Evolutionary conservation across 495 filamentous ascomycete species (phyloP).

Genomic region (Neurospora terricola): DNA sequence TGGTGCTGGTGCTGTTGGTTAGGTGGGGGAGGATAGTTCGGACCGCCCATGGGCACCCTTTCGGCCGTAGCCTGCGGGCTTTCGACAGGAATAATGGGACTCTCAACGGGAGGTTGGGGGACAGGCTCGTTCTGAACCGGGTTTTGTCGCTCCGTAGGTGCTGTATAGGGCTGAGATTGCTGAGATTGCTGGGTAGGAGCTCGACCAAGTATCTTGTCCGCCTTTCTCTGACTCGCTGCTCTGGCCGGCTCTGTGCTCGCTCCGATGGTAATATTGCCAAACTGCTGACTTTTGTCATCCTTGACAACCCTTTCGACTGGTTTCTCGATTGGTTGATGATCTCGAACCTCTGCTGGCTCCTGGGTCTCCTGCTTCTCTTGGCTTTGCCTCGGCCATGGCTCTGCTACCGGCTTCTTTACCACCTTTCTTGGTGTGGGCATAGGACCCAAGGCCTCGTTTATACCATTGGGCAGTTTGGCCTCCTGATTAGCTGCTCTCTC

Average conservation of each 20-base stretch:
- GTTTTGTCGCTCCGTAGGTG: not conserved
- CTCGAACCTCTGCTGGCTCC: not conserved
- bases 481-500: constrained; percentile 36
- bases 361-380: not conserved
- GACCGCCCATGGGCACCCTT: not conserved
- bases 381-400: not conserved
- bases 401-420: not conserved
- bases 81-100: not conserved
- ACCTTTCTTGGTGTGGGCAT: not conserved
- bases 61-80: not conserved
- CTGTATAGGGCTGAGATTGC: constrained; percentile 1
- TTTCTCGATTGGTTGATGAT: not conserved
- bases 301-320: not conserved
- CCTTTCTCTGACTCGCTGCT: constrained; percentile 18
- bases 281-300: not conserved
- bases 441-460: constrained; percentile 9
- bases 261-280: not conserved
- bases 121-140: not conserved
- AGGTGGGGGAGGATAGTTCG: not conserved
- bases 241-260: not conserved
- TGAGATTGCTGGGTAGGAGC: constrained; percentile 7
- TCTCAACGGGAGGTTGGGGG: not conserved
- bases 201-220: constrained; percentile 19
- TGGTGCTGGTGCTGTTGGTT: not conserved
- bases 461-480: constrained; percentile 16